Conservation (phyloP, 129 eudicot genomes). For the Chrysanthemum lavandulifolium region DNA sequence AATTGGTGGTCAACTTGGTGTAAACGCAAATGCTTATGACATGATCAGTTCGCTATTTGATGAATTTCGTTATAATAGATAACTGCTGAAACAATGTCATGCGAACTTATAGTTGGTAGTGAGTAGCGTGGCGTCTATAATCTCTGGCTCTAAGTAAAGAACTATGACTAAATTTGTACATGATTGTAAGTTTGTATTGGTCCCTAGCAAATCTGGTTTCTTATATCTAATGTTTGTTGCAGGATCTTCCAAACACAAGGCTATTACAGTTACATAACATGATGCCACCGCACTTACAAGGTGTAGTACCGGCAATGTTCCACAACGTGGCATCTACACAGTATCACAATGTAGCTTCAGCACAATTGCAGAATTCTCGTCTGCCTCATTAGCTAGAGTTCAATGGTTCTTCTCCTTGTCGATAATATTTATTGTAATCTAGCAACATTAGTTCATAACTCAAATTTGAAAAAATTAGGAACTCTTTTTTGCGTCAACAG, state of each 20-base stretch:
- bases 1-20: no score
- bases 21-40: no score
- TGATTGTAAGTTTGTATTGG: no score
- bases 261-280: conserved; percentile 41
- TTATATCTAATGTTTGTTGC: conserved; percentile 16
- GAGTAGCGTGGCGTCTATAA: no score
- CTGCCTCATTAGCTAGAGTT: conserved; percentile 36
- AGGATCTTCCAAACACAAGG: conserved; percentile 51
- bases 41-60: no score
- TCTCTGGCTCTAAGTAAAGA: no score
- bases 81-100: no score
- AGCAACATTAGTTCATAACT: conserved; percentile 18
- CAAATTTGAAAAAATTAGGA: conserved; percentile 18
- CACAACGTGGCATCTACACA: conserved; percentile 46
- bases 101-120: no score
- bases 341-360: conserved; percentile 43
- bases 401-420: conserved; percentile 10
- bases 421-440: conserved; percentile 27
- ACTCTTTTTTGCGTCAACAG: conserved; percentile 11
- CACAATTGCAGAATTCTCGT: conserved; percentile 42
- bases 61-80: no score
- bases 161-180: no score
- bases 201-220: no score
- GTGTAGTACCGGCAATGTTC: conserved; percentile 46
- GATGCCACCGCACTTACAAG: conserved; percentile 45